Conservation (phyloP, 176 grass and related monocot species). For the Carex littledalei region DNA sequence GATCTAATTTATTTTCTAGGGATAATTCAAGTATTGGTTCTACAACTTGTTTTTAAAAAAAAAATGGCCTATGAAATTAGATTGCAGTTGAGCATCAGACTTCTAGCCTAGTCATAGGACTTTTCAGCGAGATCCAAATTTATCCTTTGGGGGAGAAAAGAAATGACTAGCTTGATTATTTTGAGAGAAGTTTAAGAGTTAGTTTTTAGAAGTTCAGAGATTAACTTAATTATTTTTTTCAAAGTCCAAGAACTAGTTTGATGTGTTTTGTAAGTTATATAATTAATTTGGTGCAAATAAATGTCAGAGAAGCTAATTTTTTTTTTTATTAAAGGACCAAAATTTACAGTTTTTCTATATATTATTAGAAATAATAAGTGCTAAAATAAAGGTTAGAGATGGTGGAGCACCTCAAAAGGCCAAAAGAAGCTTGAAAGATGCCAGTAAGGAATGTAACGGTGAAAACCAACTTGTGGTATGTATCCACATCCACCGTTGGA, state of each 20-base stretch:
- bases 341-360: neutral
- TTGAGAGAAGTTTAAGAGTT: neutral
- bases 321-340: neutral
- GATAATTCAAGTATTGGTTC: neutral
- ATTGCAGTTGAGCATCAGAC: neutral
- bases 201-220: neutral
- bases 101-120: neutral
- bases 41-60: neutral
- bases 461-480: constrained; percentile 66
- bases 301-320: neutral
- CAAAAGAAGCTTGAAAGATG: constrained; percentile 80
- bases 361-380: neutral
- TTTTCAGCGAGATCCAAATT: neutral
- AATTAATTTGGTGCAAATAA: neutral
- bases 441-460: constrained; percentile 84
- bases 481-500: constrained; percentile 48
- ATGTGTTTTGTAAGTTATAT: neutral
- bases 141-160: neutral
- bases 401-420: constrained; percentile 53
- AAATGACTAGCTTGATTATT: neutral
- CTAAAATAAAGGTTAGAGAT: neutral
- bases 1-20: neutral
- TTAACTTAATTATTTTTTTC: neutral
- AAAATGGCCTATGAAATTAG: neutral
- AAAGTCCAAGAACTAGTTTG: neutral